Base-by-base conservation (phyloP, 805 yeast species). In the Wickerhamiella hasegawae region DNA sequence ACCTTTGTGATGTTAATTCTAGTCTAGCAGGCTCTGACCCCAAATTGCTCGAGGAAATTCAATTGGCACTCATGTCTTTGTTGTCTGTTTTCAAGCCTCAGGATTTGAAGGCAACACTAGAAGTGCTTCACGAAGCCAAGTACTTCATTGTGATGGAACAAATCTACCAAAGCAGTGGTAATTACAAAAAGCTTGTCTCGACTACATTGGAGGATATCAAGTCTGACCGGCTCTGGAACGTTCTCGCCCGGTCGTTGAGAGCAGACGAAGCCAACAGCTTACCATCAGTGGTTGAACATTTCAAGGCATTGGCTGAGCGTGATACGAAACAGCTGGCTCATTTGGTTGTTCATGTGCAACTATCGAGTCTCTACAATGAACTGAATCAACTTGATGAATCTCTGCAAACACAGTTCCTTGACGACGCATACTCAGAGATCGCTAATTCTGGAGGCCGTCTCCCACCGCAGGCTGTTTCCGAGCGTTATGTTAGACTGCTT, bases 41-140 rank as follows among this genome's bases (percentile, higher is more conserved):
- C 1, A 48, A 47, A 1, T 42, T 64, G 33, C 63, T 59, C 35
- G 66, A 60, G 19, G 87, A 79, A 40, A 71, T 81, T 45, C 87
- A 87, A 50, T 60, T 78, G 31, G 85, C 93, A 10, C 53, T 84
- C 8, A 81, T 76, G 45, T 68, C 83, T 32, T 51, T 90, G 14
- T 50, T 87, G 1, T 70, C 92, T 0, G 62, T 65, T 1, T 77
- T 76, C 49, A 71, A 68, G 34, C 82, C 87, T 0, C 57, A 66
- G 1, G 65, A 71, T 45, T 58, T 68, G 18, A 62, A 63, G 1
- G 55, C 53, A 16, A 52, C 82, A 29, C 52, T 74, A 6, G 62
- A 63, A 14, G 59, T 65, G 32, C 59, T 81, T 34, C 65, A 65
- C 33, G 60, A 66, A 21, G 74, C 73, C 1, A 64, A 66, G 11